These are phyloP conservation scores for Cystobasidium sp. DNA, from an alignment of 1,284 basidiomycete species.

Conservation along the genomic window DNA sequence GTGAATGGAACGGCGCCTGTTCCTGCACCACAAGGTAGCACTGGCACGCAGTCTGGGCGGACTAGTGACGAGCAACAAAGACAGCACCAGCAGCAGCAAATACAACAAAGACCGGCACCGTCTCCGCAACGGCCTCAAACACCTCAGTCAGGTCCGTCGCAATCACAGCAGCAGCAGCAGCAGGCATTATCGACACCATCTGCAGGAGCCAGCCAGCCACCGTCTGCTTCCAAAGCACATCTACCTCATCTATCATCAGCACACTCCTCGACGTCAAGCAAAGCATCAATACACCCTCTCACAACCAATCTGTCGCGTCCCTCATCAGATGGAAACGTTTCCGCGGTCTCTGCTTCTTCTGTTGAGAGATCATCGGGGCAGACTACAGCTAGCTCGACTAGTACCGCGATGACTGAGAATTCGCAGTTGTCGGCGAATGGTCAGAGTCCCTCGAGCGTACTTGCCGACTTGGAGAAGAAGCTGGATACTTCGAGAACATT, in stretches of 20 bases:
- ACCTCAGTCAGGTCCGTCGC: background rate
- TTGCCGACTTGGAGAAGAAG: conserved; percentile 73
- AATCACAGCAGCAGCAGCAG: too few relatives aligned
- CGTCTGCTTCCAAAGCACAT: background rate
- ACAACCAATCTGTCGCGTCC: conserved; percentile 11
- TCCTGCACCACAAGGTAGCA: background rate
- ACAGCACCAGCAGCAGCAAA: background rate
- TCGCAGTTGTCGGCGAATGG: conserved; percentile 11
- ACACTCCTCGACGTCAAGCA: conserved; percentile 23
- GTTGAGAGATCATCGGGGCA: conserved; percentile 39
- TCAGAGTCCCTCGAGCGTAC: background rate
- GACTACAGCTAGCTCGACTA: conserved; percentile 34
- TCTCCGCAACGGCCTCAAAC: background rate
- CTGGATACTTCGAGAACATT: conserved; percentile 78
- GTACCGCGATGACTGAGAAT: conserved; percentile 26
- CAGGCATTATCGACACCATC: background rate
- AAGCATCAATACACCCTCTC: conserved; percentile 13
- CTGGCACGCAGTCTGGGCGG: background rate
- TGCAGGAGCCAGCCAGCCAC: background rate
- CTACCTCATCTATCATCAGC: conserved; percentile 9
- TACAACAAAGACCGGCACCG: background rate
- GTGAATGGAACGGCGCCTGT: background rate
- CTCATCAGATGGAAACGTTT: conserved; percentile 23
- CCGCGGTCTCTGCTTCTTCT: conserved; percentile 15
- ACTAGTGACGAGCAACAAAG: conserved; percentile 16